Evolutionary conservation across 352 stramenopile genomes (phyloP).

Genomic region (Phytophthora sojae): DNA sequence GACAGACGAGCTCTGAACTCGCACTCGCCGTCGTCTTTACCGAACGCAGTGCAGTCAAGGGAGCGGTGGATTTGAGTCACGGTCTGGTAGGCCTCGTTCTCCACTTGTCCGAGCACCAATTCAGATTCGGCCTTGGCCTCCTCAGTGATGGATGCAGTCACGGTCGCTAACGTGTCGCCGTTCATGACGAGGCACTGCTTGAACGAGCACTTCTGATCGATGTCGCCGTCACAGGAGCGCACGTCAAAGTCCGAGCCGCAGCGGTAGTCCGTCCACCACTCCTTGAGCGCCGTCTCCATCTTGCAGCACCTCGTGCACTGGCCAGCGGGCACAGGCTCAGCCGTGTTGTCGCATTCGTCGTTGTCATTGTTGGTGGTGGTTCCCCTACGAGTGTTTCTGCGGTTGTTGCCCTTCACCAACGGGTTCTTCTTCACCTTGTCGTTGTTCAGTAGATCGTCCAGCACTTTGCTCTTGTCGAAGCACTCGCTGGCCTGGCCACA

Average conservation of each 20-base stretch:
- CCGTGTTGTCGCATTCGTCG: conserved; percentile 34
- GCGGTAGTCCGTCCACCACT: conserved; percentile 74
- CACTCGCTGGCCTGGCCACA: conserved; percentile 36
- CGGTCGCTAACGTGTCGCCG: conserved; percentile 55
- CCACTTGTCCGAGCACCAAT: conserved; percentile 46
- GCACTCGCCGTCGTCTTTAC: conserved; percentile 37
- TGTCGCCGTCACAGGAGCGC: conserved; percentile 44
- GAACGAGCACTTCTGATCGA: conserved; percentile 40
- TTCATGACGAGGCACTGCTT: conserved; percentile 68
- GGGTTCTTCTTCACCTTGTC: conserved; percentile 44
- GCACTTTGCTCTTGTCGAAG: conserved; percentile 37
- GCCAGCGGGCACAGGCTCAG: conserved; percentile 33
- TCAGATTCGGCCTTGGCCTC: conserved; percentile 41
- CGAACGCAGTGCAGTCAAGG: conserved; percentile 57
- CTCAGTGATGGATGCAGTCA: conserved; percentile 38
- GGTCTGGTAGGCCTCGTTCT: conserved; percentile 52
- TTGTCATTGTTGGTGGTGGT: not conserved
- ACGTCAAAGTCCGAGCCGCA: conserved; percentile 61
- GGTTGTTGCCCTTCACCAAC: conserved; percentile 17
- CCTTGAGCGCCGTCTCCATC: conserved; percentile 53
- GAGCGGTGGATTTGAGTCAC: conserved; percentile 70
- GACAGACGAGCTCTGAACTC: conserved; percentile 42
- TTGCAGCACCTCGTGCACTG: conserved; percentile 61
- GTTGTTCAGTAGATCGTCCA: conserved; percentile 35
- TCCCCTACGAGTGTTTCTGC: not conserved